Base-by-base conservation (phyloP, 768 basidiomycete genomes). In the Leucogyrophana mollusca region DNA sequence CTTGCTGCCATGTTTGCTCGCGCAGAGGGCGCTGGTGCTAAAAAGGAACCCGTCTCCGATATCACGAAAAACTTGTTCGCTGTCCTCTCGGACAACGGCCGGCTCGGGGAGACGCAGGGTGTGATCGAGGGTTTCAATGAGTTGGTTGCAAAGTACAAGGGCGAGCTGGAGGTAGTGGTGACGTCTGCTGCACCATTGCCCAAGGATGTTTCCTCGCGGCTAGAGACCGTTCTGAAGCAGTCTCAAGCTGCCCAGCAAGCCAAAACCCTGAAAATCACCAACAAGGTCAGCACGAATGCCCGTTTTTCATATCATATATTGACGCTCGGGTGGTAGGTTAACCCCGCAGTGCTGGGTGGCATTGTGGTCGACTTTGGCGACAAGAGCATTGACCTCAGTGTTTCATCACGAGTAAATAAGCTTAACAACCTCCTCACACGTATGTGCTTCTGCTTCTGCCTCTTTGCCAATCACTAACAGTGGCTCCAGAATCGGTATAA, bases 291-390 rank as follows among this genome's bases (percentile, higher is more conserved):
- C 59, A 2, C n/a, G n/a, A n/a, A n/a, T n/a, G n/a, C n/a, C n/a
- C n/a, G 2, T 34, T 20, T 50, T 33, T 25, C 32, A 23, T 16
- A 21, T 41, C 23, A 11, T 38, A 17, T 47, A n/a, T n/a, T n/a
- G n/a, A n/a, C n/a, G n/a, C n/a, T n/a, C n/a, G n/a, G n/a, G n/a
- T n/a, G n/a, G 23, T 50, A 95, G 93, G 88, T 97, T 61, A 94
- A 97, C 75, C 84, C 93, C 35, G 72, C 82, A n/a, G 74, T 97
- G 47, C 71, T 98, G 52, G 96, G 95, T 47, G 96, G 96, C 41
- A 67, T 98, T 49, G 78, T 97, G 50, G 86, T 99, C 40, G 96
- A 99, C 72, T 93, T 99, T 62, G 95, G 94, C 53, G 96, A 97
- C 76, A 95, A 95, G 77, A 93, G 92, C 43, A 88, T 99, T 58